These are phyloP conservation scores for Nakazawaea laoshanensis DNA, from an alignment of 805 yeast species.

Conservation along the genomic window DNA sequence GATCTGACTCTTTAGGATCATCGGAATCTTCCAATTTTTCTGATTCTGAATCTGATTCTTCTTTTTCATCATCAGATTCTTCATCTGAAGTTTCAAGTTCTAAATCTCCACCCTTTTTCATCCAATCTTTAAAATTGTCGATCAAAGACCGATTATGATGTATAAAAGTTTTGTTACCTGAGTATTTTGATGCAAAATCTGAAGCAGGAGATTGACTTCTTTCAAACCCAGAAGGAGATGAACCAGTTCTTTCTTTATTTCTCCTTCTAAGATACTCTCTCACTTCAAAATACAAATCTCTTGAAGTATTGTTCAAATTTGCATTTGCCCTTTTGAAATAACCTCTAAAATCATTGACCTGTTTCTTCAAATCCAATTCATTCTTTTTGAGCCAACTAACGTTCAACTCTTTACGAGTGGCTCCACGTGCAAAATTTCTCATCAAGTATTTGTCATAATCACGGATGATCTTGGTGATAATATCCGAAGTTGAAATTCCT, in stretches of 20 bases:
- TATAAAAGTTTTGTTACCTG: slow-evolving; percentile 16
- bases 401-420: slow-evolving; percentile 90
- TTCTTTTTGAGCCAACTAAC: slow-evolving; percentile 97
- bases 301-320: slow-evolving; percentile 61
- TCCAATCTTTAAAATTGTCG: slow-evolving; percentile 23
- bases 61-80: slow-evolving; percentile 5
- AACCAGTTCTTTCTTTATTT: slow-evolving; percentile 10
- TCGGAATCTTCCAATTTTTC: neutral
- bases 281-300: slow-evolving; percentile 79
- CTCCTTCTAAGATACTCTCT: slow-evolving; percentile 52
- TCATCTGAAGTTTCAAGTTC: slow-evolving; percentile 3
- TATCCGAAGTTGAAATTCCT: slow-evolving; percentile 92
- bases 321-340: slow-evolving; percentile 74
- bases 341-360: slow-evolving; percentile 77
- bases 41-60: neutral
- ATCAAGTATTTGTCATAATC: slow-evolving; percentile 95
- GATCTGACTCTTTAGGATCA: slow-evolving; percentile 2
- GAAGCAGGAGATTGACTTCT: slow-evolving; percentile 46
- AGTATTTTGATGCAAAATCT: slow-evolving; percentile 56
- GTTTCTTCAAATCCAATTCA: slow-evolving; percentile 89
- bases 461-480: slow-evolving; percentile 87
- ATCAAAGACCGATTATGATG: slow-evolving; percentile 14
- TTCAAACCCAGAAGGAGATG: neutral
- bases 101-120: slow-evolving; percentile 11
- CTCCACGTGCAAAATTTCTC: slow-evolving; percentile 97